These are phyloP conservation scores for Goffeauzyma gilvescens DNA, from an alignment of 768 basidiomycete species.

Conservation along the genomic window DNA sequence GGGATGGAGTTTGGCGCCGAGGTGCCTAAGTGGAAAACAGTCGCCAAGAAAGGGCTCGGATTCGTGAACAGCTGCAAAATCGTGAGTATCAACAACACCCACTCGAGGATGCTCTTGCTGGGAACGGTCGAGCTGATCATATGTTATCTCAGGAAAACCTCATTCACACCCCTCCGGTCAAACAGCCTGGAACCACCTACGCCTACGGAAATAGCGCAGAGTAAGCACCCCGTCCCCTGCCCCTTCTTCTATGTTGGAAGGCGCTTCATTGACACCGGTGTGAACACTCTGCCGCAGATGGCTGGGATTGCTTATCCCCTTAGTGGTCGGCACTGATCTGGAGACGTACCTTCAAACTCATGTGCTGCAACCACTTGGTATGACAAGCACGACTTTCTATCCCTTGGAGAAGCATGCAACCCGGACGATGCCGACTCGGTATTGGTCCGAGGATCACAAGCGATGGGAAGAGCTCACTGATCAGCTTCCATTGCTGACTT, in stretches of 20 bases:
- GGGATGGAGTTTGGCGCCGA: constrained; percentile 17
- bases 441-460: neutral
- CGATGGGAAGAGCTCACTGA: constrained; percentile 13
- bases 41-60: constrained; percentile 12
- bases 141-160: constrained; percentile 16
- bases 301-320: constrained; percentile 15
- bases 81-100: constrained; percentile 6
- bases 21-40: constrained; percentile 17
- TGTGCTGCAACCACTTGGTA: constrained; percentile 15
- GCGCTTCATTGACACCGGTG: neutral
- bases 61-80: constrained; percentile 25
- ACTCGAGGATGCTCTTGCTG: neutral
- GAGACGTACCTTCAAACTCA: constrained; percentile 18
- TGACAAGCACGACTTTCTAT: constrained; percentile 18
- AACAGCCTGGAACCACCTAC: constrained; percentile 15
- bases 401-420: constrained; percentile 13
- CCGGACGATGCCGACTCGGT: constrained; percentile 15
- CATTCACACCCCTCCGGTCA: constrained; percentile 18
- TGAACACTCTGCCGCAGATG: constrained; percentile 9
- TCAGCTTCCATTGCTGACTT: constrained; percentile 14
- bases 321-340: constrained; percentile 5
- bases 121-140: neutral
- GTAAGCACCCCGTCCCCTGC: constrained; percentile 3
- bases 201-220: constrained; percentile 25
- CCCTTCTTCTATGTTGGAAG: neutral